Conservation (phyloP, 2,329 filamentous ascomycete genomes). For the Sarocladium strictum region DNA sequence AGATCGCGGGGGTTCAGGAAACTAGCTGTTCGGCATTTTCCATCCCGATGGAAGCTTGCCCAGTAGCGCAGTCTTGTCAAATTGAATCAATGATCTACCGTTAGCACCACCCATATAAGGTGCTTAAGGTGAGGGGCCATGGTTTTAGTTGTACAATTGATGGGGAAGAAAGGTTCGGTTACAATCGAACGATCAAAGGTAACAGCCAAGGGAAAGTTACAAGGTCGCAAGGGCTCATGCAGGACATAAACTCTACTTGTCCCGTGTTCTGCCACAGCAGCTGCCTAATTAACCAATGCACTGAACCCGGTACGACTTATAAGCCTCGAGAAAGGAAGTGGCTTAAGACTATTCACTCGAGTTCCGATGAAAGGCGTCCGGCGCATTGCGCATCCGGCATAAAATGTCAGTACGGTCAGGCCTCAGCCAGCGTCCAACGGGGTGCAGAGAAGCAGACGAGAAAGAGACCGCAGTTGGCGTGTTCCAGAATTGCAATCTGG, state of each 20-base stretch:
- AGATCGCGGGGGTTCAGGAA: neutral
- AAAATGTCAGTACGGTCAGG: neutral
- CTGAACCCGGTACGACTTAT: no score
- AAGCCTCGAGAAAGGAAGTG: no score
- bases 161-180: neutral
- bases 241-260: neutral
- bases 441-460: neutral
- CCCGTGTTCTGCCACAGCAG: neutral
- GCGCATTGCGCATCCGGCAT: neutral
- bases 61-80: conserved; percentile 4
- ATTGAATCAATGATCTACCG: neutral
- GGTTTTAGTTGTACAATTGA: no score
- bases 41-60: neutral
- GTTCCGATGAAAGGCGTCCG: neutral
- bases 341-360: neutral
- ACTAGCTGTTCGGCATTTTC: neutral
- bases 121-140: neutral
- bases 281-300: no score
- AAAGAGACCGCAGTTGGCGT: neutral
- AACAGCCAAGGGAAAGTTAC: neutral
- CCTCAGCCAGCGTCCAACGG: neutral
- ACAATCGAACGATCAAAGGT: neutral
- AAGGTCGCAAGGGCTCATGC: neutral
- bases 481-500: conserved; percentile 6
- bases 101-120: neutral